Evolutionary conservation across 2,329 filamentous ascomycete genomes (phyloP).

Genomic region (Emericellopsis atlantica): DNA sequence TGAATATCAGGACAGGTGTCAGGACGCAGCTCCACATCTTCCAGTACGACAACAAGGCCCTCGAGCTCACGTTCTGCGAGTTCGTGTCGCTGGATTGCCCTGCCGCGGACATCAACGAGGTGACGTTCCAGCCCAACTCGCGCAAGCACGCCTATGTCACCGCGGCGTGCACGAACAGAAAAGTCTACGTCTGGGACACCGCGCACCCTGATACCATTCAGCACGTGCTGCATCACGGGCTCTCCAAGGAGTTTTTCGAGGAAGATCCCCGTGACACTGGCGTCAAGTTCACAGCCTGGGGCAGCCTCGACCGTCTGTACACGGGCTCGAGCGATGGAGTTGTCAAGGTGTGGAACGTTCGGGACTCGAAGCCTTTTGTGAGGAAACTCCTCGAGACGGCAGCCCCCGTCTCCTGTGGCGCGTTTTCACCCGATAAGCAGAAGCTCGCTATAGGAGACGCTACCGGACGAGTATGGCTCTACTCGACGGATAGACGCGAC

Average conservation of each 20-base stretch:
- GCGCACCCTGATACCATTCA: conserved; percentile 39
- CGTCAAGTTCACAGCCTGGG: conserved; percentile 53
- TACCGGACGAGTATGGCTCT: conserved; percentile 44
- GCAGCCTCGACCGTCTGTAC: conserved; percentile 43
- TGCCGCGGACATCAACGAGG: conserved; percentile 49
- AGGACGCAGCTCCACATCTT: conserved; percentile 48
- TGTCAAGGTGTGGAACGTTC: conserved; percentile 51
- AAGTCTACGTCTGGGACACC: conserved; percentile 52
- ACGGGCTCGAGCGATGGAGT: conserved; percentile 52
- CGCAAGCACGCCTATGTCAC: conserved; percentile 37
- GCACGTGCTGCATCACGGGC: conserved; percentile 41
- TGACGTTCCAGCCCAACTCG: conserved; percentile 46
- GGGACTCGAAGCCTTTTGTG: conserved; percentile 29
- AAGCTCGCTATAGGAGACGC: conserved; percentile 48
- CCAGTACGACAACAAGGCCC: conserved; percentile 13
- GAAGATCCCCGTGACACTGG: conserved; percentile 42
- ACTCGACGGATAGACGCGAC: conserved; percentile 34
- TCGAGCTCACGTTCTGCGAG: conserved; percentile 21
- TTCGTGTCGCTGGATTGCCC: conserved; percentile 45
- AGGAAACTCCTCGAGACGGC: conserved; percentile 40
- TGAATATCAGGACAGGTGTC: conserved; percentile 26
- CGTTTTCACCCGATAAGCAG: conserved; percentile 43
- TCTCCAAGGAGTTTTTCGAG: conserved; percentile 23
- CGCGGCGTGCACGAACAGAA: conserved; percentile 48
- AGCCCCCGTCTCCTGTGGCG: conserved; percentile 43